Conservation (phyloP, 345 rosid genomes). For the Acer campestre region DNA sequence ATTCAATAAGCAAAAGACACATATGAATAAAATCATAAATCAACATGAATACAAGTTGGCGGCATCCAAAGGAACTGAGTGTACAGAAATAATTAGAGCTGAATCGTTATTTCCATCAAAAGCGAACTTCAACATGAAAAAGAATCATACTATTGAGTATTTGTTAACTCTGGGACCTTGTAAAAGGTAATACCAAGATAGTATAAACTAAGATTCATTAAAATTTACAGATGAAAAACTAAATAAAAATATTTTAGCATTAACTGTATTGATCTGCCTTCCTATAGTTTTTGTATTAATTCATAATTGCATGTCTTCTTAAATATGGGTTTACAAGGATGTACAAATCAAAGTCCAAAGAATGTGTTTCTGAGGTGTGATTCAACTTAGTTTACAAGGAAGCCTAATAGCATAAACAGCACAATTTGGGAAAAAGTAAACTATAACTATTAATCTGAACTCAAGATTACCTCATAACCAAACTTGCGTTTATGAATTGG, state of each 20-base stretch:
- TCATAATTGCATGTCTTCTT: not conserved
- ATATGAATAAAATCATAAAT: not conserved
- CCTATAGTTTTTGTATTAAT: not conserved
- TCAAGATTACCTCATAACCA: slow-evolving; percentile 72
- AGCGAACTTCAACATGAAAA: not conserved
- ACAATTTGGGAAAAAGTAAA: not conserved
- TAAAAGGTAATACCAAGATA: not conserved
- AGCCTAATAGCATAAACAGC: slow-evolving; percentile 3
- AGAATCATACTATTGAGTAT: not conserved
- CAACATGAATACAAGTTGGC: not conserved
- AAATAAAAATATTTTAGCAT: not conserved
- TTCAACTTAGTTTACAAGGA: slow-evolving; percentile 3
- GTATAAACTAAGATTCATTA: not conserved
- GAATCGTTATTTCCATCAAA: not conserved
- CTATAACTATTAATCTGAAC: not conserved
- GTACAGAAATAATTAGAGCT: not conserved
- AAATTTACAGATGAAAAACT: not conserved
- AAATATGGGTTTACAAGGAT: slow-evolving; percentile 3
- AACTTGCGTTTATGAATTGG: slow-evolving; percentile 86
- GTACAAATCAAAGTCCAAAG: not conserved
- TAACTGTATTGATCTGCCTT: not conserved
- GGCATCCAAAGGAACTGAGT: not conserved
- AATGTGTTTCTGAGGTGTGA: not conserved
- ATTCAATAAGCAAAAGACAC: not conserved
- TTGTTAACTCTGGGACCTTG: not conserved